Conservation (phyloP, 768 basidiomycete genomes). For the Dictyophora rubrovolvata region DNA sequence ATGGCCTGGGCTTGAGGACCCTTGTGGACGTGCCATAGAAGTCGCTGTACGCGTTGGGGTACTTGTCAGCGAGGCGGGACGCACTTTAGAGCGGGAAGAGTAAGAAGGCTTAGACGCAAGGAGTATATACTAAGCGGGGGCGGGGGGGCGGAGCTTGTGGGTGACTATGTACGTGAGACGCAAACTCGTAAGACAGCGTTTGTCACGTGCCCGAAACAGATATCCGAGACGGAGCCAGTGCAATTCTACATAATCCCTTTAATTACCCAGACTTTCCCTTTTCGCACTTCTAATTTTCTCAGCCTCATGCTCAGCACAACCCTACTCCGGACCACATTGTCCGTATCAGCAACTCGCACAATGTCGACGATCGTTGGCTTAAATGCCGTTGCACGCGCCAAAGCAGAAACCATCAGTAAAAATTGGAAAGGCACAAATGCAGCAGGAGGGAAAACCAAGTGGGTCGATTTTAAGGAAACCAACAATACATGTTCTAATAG, state of each 20-base stretch:
- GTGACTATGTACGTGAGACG: too few relatives aligned
- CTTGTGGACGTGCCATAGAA: neutral
- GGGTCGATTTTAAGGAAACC: neutral
- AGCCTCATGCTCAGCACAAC: neutral
- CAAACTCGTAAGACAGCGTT: neutral
- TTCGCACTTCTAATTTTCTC: neutral
- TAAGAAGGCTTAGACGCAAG: too few relatives aligned
- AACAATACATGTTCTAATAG: neutral
- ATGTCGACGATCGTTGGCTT: constrained; percentile 26
- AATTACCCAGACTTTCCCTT: neutral
- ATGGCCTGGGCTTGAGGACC: neutral
- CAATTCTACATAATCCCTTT: neutral
- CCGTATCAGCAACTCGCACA: neutral
- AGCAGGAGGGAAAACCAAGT: constrained; percentile 75
- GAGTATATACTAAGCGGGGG: too few relatives aligned
- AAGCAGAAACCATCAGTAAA: constrained; percentile 59
- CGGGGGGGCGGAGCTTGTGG: too few relatives aligned
- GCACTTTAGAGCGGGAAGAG: too few relatives aligned
- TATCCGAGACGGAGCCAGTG: neutral
- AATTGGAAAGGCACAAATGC: constrained; percentile 85
- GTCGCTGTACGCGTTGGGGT: too few relatives aligned
- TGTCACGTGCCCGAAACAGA: neutral
- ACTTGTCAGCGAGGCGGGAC: too few relatives aligned
- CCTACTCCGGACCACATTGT: constrained; percentile 3
- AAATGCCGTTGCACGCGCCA: constrained; percentile 42